Base-by-base conservation (phyloP, 768 basidiomycete species). In the Auricularia cornea region DNA sequence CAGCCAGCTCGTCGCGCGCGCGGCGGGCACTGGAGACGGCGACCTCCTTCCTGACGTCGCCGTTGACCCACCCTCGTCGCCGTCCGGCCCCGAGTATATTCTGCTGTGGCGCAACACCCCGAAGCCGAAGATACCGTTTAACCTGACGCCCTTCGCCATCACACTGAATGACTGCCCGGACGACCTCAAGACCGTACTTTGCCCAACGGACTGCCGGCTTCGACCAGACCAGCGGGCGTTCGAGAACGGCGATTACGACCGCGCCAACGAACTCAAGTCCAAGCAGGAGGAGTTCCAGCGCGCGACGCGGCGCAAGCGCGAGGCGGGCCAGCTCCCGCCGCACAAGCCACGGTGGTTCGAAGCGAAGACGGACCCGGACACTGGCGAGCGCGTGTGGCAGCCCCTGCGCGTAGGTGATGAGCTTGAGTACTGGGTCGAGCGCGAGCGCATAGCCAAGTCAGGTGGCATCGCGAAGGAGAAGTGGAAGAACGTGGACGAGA, bases 201-300 rank as follows among this genome's bases (percentile, higher is more conserved):
- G 87, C 31, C 91, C 92, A 1, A 98, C 95, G 2, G 95, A 98
- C 74, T 98, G 94, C 71, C 84, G 96, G 3, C 74, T 97, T 30
- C 84, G 95, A 0, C 94, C 94, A 0, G 95, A 98, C 72, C 94
- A 97, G 72, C 82, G 95, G 30, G 94, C 95, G 29, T 98, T 98
- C 72, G 95, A 98, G 79, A 71, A 87, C 67, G 95, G 93, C 51
- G 80, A 83, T 70, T 95, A 93, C 68, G 93, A 90, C 69, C 80
- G 83, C 57, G 93, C 90, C 64, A 97, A 91, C 72, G 83, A 80
- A 63, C 78, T 90, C 70, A 98, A 93, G 78, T 77, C 80, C 44
- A 77, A 76, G 69, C 91, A 93, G 72, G 95, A 98, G 71, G 93
- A 94, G 67, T 83, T 80, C 69, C 94, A 98, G 76, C 79, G 90